A percentile compares a stretch with the other conserved stretches of the same genome.
phyloP scores from a whole-genome alignment of 805 yeast genomes.

The Zygosaccharomyces lentus region DNA sequence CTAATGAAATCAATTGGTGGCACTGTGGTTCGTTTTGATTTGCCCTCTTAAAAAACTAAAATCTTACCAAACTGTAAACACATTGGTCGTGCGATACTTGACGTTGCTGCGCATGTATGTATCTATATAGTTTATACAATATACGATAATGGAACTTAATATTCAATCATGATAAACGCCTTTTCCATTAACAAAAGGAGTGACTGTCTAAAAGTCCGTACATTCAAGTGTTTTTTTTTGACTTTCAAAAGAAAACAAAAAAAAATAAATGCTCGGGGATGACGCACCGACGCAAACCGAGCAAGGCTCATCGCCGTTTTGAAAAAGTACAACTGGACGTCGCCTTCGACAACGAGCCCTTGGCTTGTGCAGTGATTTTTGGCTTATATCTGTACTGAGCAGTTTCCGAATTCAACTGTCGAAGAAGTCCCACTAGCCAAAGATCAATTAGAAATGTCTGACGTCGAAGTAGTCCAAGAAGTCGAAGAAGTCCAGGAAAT shows the following conservation, averaged over 20 bases:
- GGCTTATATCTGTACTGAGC: conserved; percentile 48
- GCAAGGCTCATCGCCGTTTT: neutral
- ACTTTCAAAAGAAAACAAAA: too few relatives aligned
- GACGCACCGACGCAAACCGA: conserved; percentile 5
- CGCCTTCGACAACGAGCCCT: neutral
- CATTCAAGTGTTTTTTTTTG: too few relatives aligned
- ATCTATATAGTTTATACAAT: neutral
- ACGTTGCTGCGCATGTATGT: conserved; percentile 2
- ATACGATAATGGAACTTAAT: conserved; percentile 5
- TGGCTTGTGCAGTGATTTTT: neutral
- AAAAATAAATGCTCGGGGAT: neutral
- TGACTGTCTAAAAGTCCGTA: neutral
- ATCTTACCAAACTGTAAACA: neutral
- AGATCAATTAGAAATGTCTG: conserved; percentile 24
- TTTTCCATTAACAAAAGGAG: conserved; percentile 3
- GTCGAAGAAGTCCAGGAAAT: conserved; percentile 86
- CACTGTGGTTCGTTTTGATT: neutral
- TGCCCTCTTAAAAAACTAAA: neutral
- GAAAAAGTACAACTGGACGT: conserved; percentile 6
- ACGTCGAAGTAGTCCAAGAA: conserved; percentile 69
- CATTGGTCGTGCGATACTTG: neutral
- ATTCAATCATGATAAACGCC: neutral
- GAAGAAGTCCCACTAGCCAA: conserved; percentile 60
- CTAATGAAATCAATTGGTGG: too few relatives aligned
- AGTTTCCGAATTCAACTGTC: conserved; percentile 47